Evolutionary conservation across 2,329 filamentous ascomycete genomes (phyloP), one percentile per base, ranked within the genome.

Genomic region (Penicillium sp.): DNA sequence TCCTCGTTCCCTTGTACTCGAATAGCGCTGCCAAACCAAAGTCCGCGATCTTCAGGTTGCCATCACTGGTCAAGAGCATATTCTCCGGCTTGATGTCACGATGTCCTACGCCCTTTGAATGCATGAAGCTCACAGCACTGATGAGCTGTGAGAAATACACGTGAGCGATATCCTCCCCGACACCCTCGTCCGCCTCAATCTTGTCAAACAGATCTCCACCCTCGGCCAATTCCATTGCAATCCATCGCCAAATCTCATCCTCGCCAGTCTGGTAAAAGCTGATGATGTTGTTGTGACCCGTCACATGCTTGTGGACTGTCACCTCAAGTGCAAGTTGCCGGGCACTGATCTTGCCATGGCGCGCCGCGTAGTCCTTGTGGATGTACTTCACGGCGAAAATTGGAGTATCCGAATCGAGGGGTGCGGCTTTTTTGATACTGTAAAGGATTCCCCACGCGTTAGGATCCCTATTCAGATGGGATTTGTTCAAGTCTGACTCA

Each of bases 311-410:
- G 79, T 99, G 95, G 18, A 99, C 83, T 3, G 90, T 90, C 41
- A 96, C 90, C 78, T 99, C 95, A 85, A 96, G 91, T 69, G 88
- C 86, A 64, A 99, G 87, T 78, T 99, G 95, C 73, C 96, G 94
- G 36, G 89, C 84, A 33, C 90, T 92, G 67, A 99, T 88, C 61
- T 91, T 90, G 73, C 95, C 95, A 83, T 94, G 87, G 68, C 89
- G 90, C 68, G 91, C 85, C 58, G 95, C 96, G 77, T 97, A 96
- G 65, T 90, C 89, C 79, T 99, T 99, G 81, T 99, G 94, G 74
- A 99, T 97, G 78, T 99, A 91, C 77, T 99, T 99, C 77, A 99
- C 92, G 14, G 96, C 95, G 75, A 99, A 98, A 59, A 99, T 81
- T 33, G 94, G 94, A 27, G 80, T 84, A 27, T 85, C 79, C 1